Conservation (phyloP, 768 basidiomycete genomes). For the Cyclocybe cylindracea region DNA sequence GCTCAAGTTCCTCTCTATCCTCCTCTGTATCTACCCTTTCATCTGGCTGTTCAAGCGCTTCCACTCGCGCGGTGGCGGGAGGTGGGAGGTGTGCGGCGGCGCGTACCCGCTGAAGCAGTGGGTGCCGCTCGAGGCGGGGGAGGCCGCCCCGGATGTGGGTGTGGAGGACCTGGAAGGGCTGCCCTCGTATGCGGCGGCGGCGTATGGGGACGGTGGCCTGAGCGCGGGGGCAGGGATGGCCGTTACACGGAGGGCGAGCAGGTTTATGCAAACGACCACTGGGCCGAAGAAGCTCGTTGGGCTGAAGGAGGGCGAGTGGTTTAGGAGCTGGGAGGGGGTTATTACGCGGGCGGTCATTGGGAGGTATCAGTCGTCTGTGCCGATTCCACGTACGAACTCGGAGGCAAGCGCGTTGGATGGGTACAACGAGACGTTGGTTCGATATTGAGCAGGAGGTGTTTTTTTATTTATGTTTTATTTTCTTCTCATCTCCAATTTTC, state of each 20-base stretch:
- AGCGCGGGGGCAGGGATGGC: neutral
- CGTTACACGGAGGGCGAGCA: constrained; percentile 7
- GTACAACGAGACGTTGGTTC: constrained; percentile 14
- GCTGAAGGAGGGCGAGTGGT: constrained; percentile 76
- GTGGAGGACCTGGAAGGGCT: constrained; percentile 7
- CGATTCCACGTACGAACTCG: constrained; percentile 15
- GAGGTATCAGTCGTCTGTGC: constrained; percentile 41
- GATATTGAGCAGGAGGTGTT: neutral
- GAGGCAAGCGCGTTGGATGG: constrained; percentile 25
- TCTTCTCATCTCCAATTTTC: neutral
- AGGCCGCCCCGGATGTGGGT: constrained; percentile 5
- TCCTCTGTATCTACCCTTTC: constrained; percentile 75
- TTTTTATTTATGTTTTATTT: neutral
- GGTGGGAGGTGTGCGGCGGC: constrained; percentile 76
- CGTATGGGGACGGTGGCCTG: neutral
- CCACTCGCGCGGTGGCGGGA: constrained; percentile 65
- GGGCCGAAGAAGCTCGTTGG: constrained; percentile 52
- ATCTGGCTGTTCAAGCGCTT: constrained; percentile 81
- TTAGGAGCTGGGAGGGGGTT: constrained; percentile 70
- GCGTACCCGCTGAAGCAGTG: constrained; percentile 71
- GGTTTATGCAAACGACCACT: constrained; percentile 29
- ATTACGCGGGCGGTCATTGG: constrained; percentile 60
- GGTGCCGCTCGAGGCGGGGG: constrained; percentile 29
- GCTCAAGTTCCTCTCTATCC: constrained; percentile 67
- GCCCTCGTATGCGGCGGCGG: constrained; percentile 12